These are phyloP conservation scores for Ascochyta lentis DNA, from an alignment of 2,329 filamentous ascomycete species.

Conservation along the genomic window DNA sequence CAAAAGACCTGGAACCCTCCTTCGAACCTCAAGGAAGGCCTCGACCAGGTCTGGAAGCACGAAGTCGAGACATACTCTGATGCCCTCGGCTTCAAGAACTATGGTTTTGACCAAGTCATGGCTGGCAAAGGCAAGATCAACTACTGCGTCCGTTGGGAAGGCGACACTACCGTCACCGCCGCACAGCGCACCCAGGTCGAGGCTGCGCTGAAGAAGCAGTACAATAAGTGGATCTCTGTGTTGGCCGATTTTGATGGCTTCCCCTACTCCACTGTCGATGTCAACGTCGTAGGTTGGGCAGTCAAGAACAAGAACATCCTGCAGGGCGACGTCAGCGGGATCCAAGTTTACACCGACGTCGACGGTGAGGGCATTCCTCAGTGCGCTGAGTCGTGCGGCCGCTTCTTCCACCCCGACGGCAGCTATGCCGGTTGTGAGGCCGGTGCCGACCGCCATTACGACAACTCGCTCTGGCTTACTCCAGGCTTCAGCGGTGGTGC, in stretches of 20 bases:
- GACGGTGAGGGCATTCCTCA: conserved; percentile 53
- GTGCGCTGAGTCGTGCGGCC: conserved; percentile 52
- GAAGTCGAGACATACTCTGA: conserved; percentile 31
- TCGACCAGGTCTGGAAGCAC: conserved; percentile 37
- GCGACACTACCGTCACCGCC: conserved; percentile 45
- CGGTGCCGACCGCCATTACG: conserved; percentile 52
- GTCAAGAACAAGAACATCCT: conserved; percentile 50
- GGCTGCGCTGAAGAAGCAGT: conserved; percentile 43
- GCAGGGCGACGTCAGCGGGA: conserved; percentile 45
- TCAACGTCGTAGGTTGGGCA: conserved; percentile 55
- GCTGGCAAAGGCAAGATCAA: conserved; percentile 46
- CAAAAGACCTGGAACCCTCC: conserved; percentile 35
- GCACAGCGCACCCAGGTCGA: conserved; percentile 51
- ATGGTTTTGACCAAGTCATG: conserved; percentile 41
- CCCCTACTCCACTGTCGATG: conserved; percentile 51
- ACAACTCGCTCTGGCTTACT: conserved; percentile 58
- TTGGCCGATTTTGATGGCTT: conserved; percentile 55
- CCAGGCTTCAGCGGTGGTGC: conserved; percentile 54
- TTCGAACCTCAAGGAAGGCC: conserved; percentile 30
- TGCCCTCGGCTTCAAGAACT: conserved; percentile 39
- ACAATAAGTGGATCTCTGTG: conserved; percentile 53
- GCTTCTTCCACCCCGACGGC: conserved; percentile 55
- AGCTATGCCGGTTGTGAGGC: conserved; percentile 52
- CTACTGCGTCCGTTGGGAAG: conserved; percentile 57
- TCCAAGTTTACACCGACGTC: conserved; percentile 53